Evolutionary conservation across 352 stramenopile genomes (phyloP).

Genomic region (Elongisporangium anandrum): DNA sequence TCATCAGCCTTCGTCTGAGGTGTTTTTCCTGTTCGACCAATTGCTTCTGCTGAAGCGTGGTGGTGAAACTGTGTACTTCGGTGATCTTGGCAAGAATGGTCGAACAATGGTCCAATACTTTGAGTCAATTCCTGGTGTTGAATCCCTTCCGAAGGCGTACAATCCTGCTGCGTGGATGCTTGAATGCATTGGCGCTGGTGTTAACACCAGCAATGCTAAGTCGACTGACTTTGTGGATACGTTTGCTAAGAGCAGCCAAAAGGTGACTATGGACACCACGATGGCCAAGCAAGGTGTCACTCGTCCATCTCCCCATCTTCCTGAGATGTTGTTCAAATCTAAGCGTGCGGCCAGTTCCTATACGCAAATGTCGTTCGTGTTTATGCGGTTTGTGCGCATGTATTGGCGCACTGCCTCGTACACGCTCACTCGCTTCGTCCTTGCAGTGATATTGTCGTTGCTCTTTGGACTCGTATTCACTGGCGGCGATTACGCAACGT

Average conservation of each 20-base stretch:
- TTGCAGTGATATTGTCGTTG: constrained; percentile 26
- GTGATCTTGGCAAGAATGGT: constrained; percentile 23
- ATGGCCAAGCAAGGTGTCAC: constrained; percentile 20
- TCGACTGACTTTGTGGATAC: constrained; percentile 17
- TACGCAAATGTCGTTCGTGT: constrained; percentile 37
- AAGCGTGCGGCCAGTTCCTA: constrained; percentile 24
- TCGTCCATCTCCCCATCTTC: constrained; percentile 7
- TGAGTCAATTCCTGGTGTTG: constrained; percentile 12
- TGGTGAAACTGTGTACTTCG: constrained; percentile 33
- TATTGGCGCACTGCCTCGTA: constrained; percentile 89
- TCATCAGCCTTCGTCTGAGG: no score
- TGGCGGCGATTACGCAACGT: constrained; percentile 31
- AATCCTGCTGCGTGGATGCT: constrained; percentile 25
- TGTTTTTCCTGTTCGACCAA: no score
- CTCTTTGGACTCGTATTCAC: constrained; percentile 46
- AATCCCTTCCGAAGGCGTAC: constrained; percentile 29
- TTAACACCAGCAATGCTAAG: constrained; percentile 11
- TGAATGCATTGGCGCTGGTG: constrained; percentile 37
- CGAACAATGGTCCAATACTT: constrained; percentile 38
- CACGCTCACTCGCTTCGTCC: constrained; percentile 45
- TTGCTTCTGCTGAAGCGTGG: no score
- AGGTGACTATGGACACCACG: constrained; percentile 6
- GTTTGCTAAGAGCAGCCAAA: constrained; percentile 17
- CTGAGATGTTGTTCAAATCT: constrained; percentile 18
- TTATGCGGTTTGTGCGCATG: constrained; percentile 49